A percentile compares a stretch with the other conserved stretches of the same genome.
These are phyloP conservation scores for Ochromonas danica DNA, from an alignment of 108 stramenopile genomes.

Conservation along the genomic window DNA sequence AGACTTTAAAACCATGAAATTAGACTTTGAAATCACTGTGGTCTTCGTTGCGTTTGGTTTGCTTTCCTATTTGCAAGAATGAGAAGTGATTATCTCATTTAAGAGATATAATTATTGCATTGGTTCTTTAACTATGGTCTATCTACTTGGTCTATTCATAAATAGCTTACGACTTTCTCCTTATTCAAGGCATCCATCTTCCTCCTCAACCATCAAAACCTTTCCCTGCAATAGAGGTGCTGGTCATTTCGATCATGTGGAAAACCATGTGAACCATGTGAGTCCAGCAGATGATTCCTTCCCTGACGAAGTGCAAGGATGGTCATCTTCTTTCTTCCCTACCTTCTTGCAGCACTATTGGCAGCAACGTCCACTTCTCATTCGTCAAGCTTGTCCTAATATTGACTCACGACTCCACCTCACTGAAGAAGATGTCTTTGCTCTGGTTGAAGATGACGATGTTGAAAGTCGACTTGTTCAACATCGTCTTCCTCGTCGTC, in stretches of 20 bases:
- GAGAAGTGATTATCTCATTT: slow-evolving; percentile 17
- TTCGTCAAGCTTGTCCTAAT: slow-evolving; percentile 42
- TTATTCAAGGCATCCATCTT: slow-evolving; percentile 16
- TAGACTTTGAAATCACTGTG: slow-evolving; percentile 16
- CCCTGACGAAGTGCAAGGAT: background rate
- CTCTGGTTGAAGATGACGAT: background rate
- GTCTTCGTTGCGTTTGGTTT: slow-evolving; percentile 15
- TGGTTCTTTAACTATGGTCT: slow-evolving; percentile 16
- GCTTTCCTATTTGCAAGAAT: slow-evolving; percentile 16
- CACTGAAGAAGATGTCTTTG: background rate
- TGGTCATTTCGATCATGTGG: slow-evolving; percentile 15
- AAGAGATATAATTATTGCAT: slow-evolving; percentile 17
- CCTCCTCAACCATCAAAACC: slow-evolving; percentile 14
- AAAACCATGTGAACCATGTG: slow-evolving; percentile 15
- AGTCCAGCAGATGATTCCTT: background rate
- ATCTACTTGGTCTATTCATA: slow-evolving; percentile 17
- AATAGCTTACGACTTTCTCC: slow-evolving; percentile 15
- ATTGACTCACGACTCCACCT: background rate
- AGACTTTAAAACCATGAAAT: slow-evolving; percentile 17
- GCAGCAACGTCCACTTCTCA: slow-evolving; percentile 51
- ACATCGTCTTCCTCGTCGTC: background rate
- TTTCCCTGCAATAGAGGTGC: slow-evolving; percentile 14
- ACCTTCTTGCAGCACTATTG: slow-evolving; percentile 48
- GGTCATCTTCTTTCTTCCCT: background rate
- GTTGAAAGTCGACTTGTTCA: background rate